Evolutionary conservation across 129 eudicot species (phyloP).

Genomic region (Sambucus nigra): DNA sequence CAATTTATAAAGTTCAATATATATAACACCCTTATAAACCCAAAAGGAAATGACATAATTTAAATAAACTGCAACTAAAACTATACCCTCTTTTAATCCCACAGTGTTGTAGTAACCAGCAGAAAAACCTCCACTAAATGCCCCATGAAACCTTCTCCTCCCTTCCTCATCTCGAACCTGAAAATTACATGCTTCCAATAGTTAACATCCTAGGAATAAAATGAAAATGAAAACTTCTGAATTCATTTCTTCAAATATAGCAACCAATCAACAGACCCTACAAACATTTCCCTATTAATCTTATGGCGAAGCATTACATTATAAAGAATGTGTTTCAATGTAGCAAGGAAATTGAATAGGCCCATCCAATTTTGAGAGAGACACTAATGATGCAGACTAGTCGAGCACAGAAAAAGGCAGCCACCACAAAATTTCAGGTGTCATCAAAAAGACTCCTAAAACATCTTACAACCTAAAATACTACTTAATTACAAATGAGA

Average conservation of each 20-base stretch:
- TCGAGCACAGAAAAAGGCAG: too few species aligned
- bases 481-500: too few species aligned
- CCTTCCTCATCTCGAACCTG: conserved; percentile 99
- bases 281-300: too few species aligned
- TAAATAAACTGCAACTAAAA: not conserved
- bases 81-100: conserved; percentile 90
- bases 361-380: too few species aligned
- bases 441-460: too few species aligned
- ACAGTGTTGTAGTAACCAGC: conserved; percentile 95
- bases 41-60: conserved; percentile 1
- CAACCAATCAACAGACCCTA: too few species aligned
- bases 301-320: too few species aligned
- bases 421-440: too few species aligned
- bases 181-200: conserved; percentile 10
- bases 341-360: too few species aligned
- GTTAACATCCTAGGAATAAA: not conserved
- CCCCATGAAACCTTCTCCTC: conserved; percentile 97
- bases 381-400: too few species aligned
- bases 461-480: too few species aligned
- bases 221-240: not conserved
- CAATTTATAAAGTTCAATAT: not conserved
- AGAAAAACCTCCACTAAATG: conserved; percentile 91
- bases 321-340: too few species aligned
- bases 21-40: conserved; percentile 11
- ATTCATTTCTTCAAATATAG: not conserved